Evolutionary conservation across 495 filamentous ascomycete genomes (phyloP).

Genomic region (Neurospora sp.): DNA sequence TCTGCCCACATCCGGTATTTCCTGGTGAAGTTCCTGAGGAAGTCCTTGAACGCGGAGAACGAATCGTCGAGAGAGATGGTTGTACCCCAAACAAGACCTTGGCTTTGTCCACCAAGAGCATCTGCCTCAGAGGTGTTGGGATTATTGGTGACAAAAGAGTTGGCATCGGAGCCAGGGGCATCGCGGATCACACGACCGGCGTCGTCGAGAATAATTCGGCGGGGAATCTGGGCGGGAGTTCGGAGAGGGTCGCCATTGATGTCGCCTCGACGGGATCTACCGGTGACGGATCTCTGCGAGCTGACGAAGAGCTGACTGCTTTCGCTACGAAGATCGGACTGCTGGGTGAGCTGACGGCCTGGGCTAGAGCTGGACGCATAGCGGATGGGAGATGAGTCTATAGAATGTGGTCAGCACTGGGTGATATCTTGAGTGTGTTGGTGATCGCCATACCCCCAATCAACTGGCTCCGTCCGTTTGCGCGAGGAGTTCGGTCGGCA

Average conservation of each 20-base stretch:
- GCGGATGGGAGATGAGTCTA: slow-evolving; percentile 84
- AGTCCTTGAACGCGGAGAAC: slow-evolving; percentile 77
- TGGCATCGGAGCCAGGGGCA: slow-evolving; percentile 58
- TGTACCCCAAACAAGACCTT: slow-evolving; percentile 90
- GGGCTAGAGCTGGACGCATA: slow-evolving; percentile 85
- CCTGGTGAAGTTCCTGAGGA: slow-evolving; percentile 75
- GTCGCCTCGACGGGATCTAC: slow-evolving; percentile 63
- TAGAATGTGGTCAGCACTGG: neutral
- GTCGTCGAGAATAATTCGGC: slow-evolving; percentile 73
- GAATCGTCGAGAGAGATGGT: slow-evolving; percentile 90
- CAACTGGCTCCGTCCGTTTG: slow-evolving; percentile 31
- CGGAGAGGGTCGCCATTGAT: slow-evolving; percentile 68
- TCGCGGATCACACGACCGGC: slow-evolving; percentile 60
- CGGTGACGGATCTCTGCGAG: slow-evolving; percentile 43
- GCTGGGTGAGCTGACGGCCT: slow-evolving; percentile 46
- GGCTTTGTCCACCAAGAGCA: slow-evolving; percentile 67
- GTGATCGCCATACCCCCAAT: slow-evolving; percentile 52
- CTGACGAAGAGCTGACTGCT: slow-evolving; percentile 81
- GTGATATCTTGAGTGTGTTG: neutral
- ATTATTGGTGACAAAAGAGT: slow-evolving; percentile 78
- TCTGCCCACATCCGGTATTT: slow-evolving; percentile 90
- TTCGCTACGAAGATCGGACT: slow-evolving; percentile 60
- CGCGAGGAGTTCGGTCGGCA: slow-evolving; percentile 64
- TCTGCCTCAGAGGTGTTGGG: slow-evolving; percentile 88
- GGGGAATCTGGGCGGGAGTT: slow-evolving; percentile 51